Percentiles rank a stretch among this genome's conserved stretches.
These are phyloP conservation scores for Zalerion maritima DNA, from an alignment of 495 filamentous ascomycete species.

Conservation along the genomic window DNA sequence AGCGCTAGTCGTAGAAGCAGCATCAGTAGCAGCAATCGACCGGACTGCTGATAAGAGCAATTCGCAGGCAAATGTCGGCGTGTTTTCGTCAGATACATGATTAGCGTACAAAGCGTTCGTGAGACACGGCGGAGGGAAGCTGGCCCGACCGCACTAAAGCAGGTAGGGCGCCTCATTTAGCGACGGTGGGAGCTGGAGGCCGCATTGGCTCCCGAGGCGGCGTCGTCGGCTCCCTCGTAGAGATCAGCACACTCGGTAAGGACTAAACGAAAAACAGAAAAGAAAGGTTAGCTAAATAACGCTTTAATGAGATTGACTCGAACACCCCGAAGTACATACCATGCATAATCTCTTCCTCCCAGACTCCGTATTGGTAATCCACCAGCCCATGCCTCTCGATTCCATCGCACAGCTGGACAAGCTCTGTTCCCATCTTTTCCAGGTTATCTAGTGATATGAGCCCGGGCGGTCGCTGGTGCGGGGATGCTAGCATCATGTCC, in stretches of 20 bases:
- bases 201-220: conserved; percentile 10
- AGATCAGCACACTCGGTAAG: conserved; percentile 53
- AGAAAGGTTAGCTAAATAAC: neutral
- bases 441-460: conserved; percentile 54
- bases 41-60: no score
- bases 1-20: no score
- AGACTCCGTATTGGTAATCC: conserved; percentile 93
- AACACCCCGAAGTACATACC: conserved; percentile 36
- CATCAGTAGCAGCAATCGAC: no score
- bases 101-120: conserved; percentile 8
- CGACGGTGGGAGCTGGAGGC: conserved; percentile 7
- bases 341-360: conserved; percentile 82
- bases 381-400: conserved; percentile 83
- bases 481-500: conserved; percentile 52
- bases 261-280: conserved; percentile 28
- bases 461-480: conserved; percentile 44
- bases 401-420: conserved; percentile 69
- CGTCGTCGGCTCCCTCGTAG: conserved; percentile 25
- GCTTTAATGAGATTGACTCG: neutral
- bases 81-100: conserved; percentile 9
- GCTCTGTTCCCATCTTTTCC: conserved; percentile 64
- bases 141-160: no score
- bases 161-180: conserved; percentile 1
- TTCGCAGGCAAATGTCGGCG: no score
- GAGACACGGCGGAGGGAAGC: no score